These are phyloP conservation scores for Fusarium fujikuroi DNA, from an alignment of 2,329 filamentous ascomycete species.

Conservation along the genomic window DNA sequence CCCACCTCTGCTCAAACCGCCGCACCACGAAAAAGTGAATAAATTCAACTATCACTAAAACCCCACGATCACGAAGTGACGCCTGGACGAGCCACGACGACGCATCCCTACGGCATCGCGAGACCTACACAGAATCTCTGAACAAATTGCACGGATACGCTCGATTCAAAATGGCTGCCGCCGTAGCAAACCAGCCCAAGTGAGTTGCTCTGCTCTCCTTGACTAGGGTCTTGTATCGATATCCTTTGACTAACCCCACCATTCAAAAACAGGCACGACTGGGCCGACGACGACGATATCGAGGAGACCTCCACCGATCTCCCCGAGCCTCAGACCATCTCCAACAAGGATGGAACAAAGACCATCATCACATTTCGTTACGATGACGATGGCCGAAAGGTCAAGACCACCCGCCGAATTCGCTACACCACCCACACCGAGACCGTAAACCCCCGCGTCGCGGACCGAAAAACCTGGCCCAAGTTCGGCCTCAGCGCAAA, in stretches of 20 bases:
- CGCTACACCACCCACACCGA: conserved; percentile 91
- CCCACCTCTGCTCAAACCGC: conserved; percentile 49
- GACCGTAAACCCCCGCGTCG: conserved; percentile 94
- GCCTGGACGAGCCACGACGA: conserved; percentile 40
- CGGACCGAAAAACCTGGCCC: conserved; percentile 89
- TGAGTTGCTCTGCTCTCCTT: conserved; percentile 43
- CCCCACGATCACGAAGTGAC: conserved; percentile 51
- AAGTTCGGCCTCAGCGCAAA: conserved; percentile 95
- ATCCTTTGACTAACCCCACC: conserved; percentile 52
- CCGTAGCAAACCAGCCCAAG: conserved; percentile 55
- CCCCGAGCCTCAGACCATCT: conserved; percentile 86
- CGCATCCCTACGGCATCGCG: conserved; percentile 36
- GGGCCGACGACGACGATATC: conserved; percentile 95
- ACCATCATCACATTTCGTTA: conserved; percentile 90
- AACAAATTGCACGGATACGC: conserved; percentile 29
- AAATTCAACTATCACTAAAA: conserved; percentile 53
- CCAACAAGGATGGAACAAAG: conserved; percentile 98
- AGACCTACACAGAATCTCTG: conserved; percentile 14
- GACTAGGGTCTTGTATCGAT: conserved; percentile 33
- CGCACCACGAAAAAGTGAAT: conserved; percentile 56
- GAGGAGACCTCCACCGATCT: conserved; percentile 76
- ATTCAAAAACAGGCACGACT: conserved; percentile 71
- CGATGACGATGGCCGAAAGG: conserved; percentile 94
- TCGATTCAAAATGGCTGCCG: conserved; percentile 53
- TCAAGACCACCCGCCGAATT: conserved; percentile 97